These are phyloP conservation scores for Lichina pygmaea DNA, from an alignment of 495 filamentous ascomycete species.

Conservation along the genomic window DNA sequence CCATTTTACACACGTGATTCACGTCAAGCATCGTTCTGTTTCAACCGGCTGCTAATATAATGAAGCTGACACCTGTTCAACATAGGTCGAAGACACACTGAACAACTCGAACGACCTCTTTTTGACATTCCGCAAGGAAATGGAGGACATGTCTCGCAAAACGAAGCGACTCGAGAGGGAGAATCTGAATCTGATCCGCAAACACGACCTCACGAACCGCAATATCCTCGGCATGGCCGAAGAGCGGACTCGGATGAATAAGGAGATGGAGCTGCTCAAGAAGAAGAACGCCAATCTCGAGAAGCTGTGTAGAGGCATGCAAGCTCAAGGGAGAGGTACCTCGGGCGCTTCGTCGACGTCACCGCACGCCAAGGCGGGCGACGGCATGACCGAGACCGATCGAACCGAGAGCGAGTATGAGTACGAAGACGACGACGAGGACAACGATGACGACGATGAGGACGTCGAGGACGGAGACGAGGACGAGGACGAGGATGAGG, in stretches of 20 bases:
- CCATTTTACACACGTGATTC: too few species aligned
- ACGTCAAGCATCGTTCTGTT: too few species aligned
- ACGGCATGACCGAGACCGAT: conserved; percentile 35
- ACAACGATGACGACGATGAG: conserved; percentile 33
- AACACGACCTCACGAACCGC: conserved; percentile 76
- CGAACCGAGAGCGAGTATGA: conserved; percentile 44
- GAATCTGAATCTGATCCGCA: conserved; percentile 70
- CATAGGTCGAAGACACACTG: conserved; percentile 87
- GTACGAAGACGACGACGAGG: conserved; percentile 36
- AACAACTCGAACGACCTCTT: conserved; percentile 98
- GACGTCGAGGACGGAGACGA: conserved; percentile 27
- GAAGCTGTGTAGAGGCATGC: conserved; percentile 80
- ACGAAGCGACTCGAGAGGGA: conserved; percentile 94
- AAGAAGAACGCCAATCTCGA: conserved; percentile 85
- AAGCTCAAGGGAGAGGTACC: conserved; percentile 58
- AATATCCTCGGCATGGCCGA: conserved; percentile 98
- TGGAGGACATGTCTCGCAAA: conserved; percentile 99
- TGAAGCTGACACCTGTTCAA: background rate
- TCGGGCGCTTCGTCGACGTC: conserved; percentile 15
- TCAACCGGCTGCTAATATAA: too few species aligned
- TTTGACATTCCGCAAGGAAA: conserved; percentile 92
- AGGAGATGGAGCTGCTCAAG: conserved; percentile 52
- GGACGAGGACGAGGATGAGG: background rate
- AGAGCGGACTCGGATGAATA: conserved; percentile 58
- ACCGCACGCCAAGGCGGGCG: conserved; percentile 20